Base-by-base conservation (phyloP, 129 eudicot genomes). In the Chrysanthemum makinoi region DNA sequence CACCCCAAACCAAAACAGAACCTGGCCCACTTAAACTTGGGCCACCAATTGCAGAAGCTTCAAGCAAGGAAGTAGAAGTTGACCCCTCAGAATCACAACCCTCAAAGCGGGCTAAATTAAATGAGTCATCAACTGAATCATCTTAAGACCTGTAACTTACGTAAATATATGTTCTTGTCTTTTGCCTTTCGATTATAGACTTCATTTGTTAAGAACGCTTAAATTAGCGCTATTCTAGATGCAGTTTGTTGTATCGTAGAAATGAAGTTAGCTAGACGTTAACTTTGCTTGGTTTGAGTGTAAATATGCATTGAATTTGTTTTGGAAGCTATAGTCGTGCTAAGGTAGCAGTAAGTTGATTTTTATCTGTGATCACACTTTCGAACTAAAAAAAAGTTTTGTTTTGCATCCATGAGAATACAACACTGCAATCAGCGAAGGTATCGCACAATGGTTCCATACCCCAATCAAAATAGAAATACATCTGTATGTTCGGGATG, bases 61-160 rank as follows among this genome's bases (percentile, higher is more conserved):
- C 57, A 48, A 10, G 59, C 65, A 47, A 72, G 60, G 68, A 72
- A 64, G 68, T 64, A 60, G 74, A 52, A 66, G 73, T 58, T 15
- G 96, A 66, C 47, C 62, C 66, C 17, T 64, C 77, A 18, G 83
- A 84, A 56, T 76, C 83, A 51, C 90, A 77, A 70, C 87, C 91
- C 13, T 59, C 83, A 15, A 91, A 91, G 76, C 96, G 93, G 24
- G 79, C 75, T 58, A 91, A 77, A 73, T 55, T 79, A 67, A 77
- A 81, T 13, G 87, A 86, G 54, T 79, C 58, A 35, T 80, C 63
- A 14, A 68, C 53, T 22, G 69, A 80, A 63, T 70, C 76, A 47
- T 61, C 63, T 17, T 77, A 60, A 75, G 60, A 73, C 18, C n/a
- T 35, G 28, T 69, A 39, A 56, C 75, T 67, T 13, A 6, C 28